phyloP scores from a whole-genome alignment of 805 yeast genomes.

The Ogataea minuta region DNA sequence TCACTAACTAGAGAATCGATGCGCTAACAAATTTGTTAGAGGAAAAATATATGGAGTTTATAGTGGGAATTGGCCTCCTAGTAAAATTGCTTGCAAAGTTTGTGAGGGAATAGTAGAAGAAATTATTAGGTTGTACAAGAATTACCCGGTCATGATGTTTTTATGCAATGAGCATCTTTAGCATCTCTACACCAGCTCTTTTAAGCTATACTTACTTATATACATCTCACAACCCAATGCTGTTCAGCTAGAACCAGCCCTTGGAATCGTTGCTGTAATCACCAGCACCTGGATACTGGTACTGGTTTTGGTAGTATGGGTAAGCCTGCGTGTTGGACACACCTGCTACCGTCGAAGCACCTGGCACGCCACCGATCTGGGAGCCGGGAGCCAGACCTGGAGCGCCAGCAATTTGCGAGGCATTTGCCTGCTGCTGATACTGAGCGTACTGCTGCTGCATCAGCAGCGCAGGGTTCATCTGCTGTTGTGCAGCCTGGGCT shows the following conservation, averaged over 20 bases:
- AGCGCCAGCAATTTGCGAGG: conserved; percentile 15
- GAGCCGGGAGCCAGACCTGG: conserved; percentile 17
- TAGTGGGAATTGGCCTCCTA: conserved; percentile 8
- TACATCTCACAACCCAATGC: conserved; percentile 7
- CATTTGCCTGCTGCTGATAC: conserved; percentile 20
- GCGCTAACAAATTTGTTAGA: conserved; percentile 13
- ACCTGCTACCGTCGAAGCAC: conserved; percentile 14
- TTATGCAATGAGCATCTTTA: background rate
- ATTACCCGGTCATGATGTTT: background rate
- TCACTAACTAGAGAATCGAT: conserved; percentile 5
- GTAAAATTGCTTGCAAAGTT: conserved; percentile 9
- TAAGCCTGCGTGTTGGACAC: conserved; percentile 19
- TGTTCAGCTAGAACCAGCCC: conserved; percentile 24
- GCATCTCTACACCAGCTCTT: conserved; percentile 31
- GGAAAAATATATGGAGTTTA: conserved; percentile 8
- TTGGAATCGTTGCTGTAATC: conserved; percentile 24
- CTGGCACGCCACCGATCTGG: conserved; percentile 20
- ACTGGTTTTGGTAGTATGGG: conserved; percentile 27
- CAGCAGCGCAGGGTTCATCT: conserved; percentile 23
- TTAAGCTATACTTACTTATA: conserved; percentile 7
- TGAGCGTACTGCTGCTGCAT: conserved; percentile 28
- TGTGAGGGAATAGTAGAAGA: background rate
- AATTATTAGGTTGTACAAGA: background rate
- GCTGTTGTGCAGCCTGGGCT: conserved; percentile 20
- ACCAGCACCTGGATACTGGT: conserved; percentile 23